These are phyloP conservation scores for Botrytis fabae DNA, from an alignment of 2,329 filamentous ascomycete species.

Conservation along the genomic window DNA sequence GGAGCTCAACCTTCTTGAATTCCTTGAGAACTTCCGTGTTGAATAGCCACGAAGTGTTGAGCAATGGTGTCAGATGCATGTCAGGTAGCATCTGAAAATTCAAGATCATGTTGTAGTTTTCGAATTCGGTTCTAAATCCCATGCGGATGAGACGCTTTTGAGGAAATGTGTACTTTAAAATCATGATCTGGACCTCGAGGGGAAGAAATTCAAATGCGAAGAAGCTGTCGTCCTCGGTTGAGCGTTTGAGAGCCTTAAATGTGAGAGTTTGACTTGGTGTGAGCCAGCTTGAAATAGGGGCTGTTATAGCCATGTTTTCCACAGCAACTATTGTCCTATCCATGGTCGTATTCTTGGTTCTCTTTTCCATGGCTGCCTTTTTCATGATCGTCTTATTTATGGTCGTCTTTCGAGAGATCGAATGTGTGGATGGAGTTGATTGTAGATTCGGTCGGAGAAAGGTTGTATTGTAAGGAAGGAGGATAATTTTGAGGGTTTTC, in stretches of 20 bases:
- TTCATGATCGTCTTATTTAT: not conserved
- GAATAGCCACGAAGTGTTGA: not conserved
- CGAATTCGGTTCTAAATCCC: not conserved
- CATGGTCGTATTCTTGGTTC: not conserved
- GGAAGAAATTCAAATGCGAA: not conserved
- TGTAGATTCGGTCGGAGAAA: not conserved
- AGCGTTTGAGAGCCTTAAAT: not conserved
- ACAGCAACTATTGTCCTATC: not conserved
- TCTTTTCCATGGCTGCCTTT: not conserved
- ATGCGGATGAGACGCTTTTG: not conserved
- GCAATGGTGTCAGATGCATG: not conserved
- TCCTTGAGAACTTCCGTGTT: not conserved
- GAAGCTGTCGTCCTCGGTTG: not conserved
- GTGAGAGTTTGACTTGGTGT: too few species aligned
- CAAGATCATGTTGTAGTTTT: not conserved
- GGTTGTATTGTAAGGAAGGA: not conserved
- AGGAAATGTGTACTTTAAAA: not conserved
- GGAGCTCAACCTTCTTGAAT: not conserved
- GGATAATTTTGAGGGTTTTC: not conserved
- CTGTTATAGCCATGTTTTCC: not conserved
- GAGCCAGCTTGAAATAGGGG: not conserved
- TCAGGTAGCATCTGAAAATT: not conserved
- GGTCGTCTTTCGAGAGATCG: not conserved
- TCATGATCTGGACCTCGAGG: not conserved
- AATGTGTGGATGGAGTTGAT: too few species aligned